Evolutionary conservation across 2,329 filamentous ascomycete species (phyloP).

Genomic region (Xylariaceae sp.): DNA sequence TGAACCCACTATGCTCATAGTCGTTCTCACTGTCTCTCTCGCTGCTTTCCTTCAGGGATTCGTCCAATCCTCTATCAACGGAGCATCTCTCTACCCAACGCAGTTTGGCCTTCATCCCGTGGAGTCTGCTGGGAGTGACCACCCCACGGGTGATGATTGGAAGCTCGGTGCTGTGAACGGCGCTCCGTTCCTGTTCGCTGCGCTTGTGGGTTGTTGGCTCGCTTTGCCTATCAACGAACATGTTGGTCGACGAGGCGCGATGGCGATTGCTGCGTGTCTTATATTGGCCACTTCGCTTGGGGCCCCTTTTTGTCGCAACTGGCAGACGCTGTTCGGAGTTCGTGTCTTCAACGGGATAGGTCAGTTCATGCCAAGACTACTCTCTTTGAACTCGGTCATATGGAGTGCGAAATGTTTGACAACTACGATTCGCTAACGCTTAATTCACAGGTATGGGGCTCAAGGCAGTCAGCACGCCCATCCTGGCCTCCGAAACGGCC

Average conservation of each 20-base stretch:
- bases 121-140: not conserved
- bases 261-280: slow-evolving; percentile 36
- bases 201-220: slow-evolving; percentile 36
- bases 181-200: slow-evolving; percentile 37
- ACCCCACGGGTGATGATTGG: slow-evolving; percentile 31
- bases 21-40: slow-evolving; percentile 40
- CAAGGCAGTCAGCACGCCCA: slow-evolving; percentile 44
- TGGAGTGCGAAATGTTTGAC: not conserved
- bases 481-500: slow-evolving; percentile 43
- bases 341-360: slow-evolving; percentile 38
- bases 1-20: slow-evolving; percentile 36
- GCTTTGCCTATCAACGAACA: slow-evolving; percentile 39
- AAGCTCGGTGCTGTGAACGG: slow-evolving; percentile 38
- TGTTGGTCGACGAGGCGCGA: slow-evolving; percentile 38
- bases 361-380: slow-evolving; percentile 22
- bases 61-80: slow-evolving; percentile 42
- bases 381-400: not conserved
- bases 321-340: slow-evolving; percentile 33
- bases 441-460: slow-evolving; percentile 40
- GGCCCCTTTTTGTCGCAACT: slow-evolving; percentile 32
- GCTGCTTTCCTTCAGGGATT: slow-evolving; percentile 42
- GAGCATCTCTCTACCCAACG: slow-evolving; percentile 33
- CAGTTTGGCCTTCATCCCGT: slow-evolving; percentile 7
- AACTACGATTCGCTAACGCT: not conserved
- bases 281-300: slow-evolving; percentile 38